A percentile compares a stretch with the other conserved stretches of the same genome.
Conservation (phyloP, 805 yeast genomes). For the Saccharomycopsis guyanensis region DNA sequence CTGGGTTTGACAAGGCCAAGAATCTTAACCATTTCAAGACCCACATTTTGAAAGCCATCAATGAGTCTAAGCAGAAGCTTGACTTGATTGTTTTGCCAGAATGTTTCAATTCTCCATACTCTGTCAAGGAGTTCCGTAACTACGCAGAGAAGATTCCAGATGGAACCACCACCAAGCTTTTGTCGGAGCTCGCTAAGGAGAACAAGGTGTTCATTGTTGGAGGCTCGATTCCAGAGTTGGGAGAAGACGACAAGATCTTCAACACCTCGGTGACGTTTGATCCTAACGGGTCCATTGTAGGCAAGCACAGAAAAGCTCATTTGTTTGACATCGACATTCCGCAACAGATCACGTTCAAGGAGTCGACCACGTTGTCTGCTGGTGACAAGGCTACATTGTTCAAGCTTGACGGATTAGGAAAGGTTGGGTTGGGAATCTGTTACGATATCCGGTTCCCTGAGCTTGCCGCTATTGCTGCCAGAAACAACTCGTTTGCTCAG, state of each 20-base stretch:
- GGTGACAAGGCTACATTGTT: slow-evolving; percentile 80
- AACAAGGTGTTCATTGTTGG: slow-evolving; percentile 66
- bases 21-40: slow-evolving; percentile 64
- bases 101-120: slow-evolving; percentile 93
- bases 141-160: slow-evolving; percentile 83
- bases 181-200: slow-evolving; percentile 60
- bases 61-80: slow-evolving; percentile 44
- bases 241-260: slow-evolving; percentile 47
- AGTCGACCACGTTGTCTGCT: slow-evolving; percentile 64
- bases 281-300: slow-evolving; percentile 68
- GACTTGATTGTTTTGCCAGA: slow-evolving; percentile 87
- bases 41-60: slow-evolving; percentile 56
- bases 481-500: slow-evolving; percentile 67
- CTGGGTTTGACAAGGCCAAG: slow-evolving; percentile 71
- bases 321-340: slow-evolving; percentile 91
- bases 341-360: slow-evolving; percentile 81
- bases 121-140: slow-evolving; percentile 76
- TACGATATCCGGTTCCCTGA: slow-evolving; percentile 80
- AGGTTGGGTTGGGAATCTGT: slow-evolving; percentile 79
- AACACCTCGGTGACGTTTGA: slow-evolving; percentile 71
- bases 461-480: slow-evolving; percentile 59
- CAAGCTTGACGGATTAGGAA: slow-evolving; percentile 55
- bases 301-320: slow-evolving; percentile 86
- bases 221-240: slow-evolving; percentile 85
- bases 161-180: slow-evolving; percentile 43